These are phyloP conservation scores for Aureobasidium lini DNA, from an alignment of 2,329 filamentous ascomycete species.

Conservation along the genomic window DNA sequence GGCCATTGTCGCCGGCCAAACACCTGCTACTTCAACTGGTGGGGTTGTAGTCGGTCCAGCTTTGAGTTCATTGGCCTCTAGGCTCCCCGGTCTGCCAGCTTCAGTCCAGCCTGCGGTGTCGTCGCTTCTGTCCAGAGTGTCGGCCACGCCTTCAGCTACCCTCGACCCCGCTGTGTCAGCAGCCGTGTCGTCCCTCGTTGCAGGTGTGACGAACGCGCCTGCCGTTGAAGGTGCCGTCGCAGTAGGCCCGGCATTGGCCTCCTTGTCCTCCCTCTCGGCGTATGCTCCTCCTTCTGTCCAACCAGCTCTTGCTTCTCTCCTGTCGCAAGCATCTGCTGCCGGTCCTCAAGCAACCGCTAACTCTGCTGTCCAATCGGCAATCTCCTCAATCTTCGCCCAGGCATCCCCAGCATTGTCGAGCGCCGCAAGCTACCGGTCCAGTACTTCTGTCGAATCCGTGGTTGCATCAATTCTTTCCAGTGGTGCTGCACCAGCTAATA, in stretches of 20 bases:
- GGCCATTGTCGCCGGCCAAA: not conserved
- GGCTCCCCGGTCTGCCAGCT: not conserved
- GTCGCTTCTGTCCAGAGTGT: not conserved
- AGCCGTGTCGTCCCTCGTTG: not conserved
- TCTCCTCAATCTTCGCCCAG: not conserved
- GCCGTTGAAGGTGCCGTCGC: not conserved
- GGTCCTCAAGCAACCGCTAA: not conserved
- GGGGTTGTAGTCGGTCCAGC: not conserved
- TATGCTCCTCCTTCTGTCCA: not conserved
- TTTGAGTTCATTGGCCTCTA: not conserved
- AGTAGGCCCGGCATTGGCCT: not conserved
- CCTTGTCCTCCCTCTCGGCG: not conserved
- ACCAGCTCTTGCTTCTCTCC: not conserved
- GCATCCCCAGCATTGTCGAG: not conserved
- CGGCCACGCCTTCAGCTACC: not conserved
- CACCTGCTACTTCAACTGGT: not conserved
- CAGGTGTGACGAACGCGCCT: not conserved
- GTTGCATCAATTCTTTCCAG: not conserved
- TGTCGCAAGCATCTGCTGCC: not conserved
- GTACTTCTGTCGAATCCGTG: not conserved
- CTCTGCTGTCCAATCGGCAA: not conserved
- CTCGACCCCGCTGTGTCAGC: not conserved
- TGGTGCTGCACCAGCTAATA: not conserved
- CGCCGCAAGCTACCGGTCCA: not conserved
- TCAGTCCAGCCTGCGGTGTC: not conserved